These are phyloP conservation scores for Amanita fuliginea DNA, from an alignment of 768 basidiomycete species.

Conservation along the genomic window DNA sequence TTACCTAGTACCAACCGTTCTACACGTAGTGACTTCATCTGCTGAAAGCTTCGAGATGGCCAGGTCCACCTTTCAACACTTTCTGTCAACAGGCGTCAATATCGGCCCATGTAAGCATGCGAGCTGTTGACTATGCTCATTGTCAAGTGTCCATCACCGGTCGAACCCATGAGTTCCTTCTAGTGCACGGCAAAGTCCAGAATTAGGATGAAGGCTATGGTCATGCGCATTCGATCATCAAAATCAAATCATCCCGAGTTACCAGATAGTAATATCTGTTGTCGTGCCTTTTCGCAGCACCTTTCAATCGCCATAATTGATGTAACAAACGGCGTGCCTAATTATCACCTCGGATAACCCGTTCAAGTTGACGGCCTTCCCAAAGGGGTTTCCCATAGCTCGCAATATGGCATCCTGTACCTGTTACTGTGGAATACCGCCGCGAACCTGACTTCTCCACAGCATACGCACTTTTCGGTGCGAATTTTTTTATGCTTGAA, in stretches of 20 bases:
- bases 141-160: constrained; percentile 5
- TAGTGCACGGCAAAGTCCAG: constrained; percentile 5
- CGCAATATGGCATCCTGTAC: no score
- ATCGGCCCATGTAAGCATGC: neutral
- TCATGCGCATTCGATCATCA: constrained; percentile 5
- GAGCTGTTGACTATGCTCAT: constrained; percentile 1
- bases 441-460: neutral
- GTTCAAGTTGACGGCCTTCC: neutral
- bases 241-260: constrained; percentile 1
- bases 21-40: neutral
- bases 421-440: neutral
- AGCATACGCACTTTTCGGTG: neutral
- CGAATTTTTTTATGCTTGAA: neutral
- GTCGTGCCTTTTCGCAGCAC: neutral
- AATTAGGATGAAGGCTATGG: constrained; percentile 3
- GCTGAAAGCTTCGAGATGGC: neutral
- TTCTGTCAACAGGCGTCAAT: constrained; percentile 6
- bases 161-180: neutral
- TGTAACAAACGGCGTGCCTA: neutral
- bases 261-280: neutral
- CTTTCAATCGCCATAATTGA: neutral
- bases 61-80: neutral
- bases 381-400: neutral
- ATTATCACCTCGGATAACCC: constrained; percentile 6
- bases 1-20: neutral